Conservation (phyloP, 2,329 filamentous ascomycete species). For the Nothophoma quercina region DNA sequence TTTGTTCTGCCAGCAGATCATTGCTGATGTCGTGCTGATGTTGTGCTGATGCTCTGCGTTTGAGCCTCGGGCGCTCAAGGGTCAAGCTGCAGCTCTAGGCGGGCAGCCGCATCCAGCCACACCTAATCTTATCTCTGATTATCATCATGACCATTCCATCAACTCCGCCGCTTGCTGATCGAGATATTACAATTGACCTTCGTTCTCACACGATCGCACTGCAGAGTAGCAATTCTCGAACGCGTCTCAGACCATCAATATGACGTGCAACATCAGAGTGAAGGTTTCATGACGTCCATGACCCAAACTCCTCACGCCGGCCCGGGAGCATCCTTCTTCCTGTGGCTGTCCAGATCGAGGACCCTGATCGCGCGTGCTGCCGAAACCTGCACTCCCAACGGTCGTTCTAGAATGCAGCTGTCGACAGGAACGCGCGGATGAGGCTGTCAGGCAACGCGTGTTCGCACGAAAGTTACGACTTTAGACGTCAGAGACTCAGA, state of each 20-base stretch:
- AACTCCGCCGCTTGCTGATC: neutral
- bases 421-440: constrained; percentile 10
- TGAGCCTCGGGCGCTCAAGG: constrained; percentile 1
- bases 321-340: constrained; percentile 7
- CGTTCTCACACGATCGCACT: neutral
- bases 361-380: constrained; percentile 16
- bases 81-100: neutral
- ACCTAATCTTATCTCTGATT: neutral
- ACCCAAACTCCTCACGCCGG: constrained; percentile 1
- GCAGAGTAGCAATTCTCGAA: neutral
- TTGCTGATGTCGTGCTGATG: constrained; percentile 13
- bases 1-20: constrained; percentile 9
- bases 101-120: constrained; percentile 12
- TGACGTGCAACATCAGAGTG: neutral
- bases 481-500: neutral
- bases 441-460: constrained; percentile 8
- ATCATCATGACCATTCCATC: neutral
- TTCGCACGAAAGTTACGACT: neutral
- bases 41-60: neutral
- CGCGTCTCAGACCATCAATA: constrained; percentile 1
- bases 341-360: constrained; percentile 12
- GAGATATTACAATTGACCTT: neutral
- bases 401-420: constrained; percentile 5
- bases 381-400: constrained; percentile 1
- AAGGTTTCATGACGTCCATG: constrained; percentile 13